These are phyloP conservation scores for Tympanopsis confertula DNA, from an alignment of 2,329 filamentous ascomycete genomes.

Conservation along the genomic window DNA sequence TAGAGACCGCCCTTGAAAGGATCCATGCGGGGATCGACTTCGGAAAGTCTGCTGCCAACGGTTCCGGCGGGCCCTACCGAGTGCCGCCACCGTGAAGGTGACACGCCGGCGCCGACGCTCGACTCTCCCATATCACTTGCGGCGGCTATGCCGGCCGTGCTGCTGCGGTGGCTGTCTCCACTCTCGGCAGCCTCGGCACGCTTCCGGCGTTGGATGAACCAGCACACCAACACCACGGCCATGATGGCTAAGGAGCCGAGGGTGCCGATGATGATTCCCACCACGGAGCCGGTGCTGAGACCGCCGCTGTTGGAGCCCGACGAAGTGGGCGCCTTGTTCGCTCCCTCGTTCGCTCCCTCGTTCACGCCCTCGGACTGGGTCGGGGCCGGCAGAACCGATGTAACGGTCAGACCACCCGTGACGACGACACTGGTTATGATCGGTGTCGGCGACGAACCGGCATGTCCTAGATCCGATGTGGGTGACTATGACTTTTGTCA, in stretches of 20 bases:
- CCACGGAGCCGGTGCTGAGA: constrained; percentile 33
- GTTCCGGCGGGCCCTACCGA: constrained; percentile 27
- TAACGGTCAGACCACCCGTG: no score
- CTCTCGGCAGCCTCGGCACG: constrained; percentile 27
- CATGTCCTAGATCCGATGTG: no score
- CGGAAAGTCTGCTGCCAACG: constrained; percentile 40
- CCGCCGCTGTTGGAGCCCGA: constrained; percentile 10
- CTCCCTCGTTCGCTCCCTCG: no score
- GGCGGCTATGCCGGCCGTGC: constrained; percentile 34
- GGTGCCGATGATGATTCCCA: constrained; percentile 40
- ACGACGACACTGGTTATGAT: no score
- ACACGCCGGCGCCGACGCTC: constrained; percentile 2
- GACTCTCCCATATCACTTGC: constrained; percentile 9
- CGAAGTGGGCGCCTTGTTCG: no score
- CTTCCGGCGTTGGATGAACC: constrained; percentile 32
- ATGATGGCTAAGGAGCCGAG: constrained; percentile 27
- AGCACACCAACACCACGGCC: constrained; percentile 23
- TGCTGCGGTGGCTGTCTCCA: constrained; percentile 33
- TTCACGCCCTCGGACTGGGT: no score
- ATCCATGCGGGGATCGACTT: constrained; percentile 52
- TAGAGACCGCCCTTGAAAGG: constrained; percentile 47
- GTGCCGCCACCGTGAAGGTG: constrained; percentile 12
- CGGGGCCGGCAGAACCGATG: no score
- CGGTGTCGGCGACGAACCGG: no score
- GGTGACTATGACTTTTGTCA: no score